Conservation (phyloP, 768 basidiomycete genomes). For the Mycena sanguinolenta region DNA sequence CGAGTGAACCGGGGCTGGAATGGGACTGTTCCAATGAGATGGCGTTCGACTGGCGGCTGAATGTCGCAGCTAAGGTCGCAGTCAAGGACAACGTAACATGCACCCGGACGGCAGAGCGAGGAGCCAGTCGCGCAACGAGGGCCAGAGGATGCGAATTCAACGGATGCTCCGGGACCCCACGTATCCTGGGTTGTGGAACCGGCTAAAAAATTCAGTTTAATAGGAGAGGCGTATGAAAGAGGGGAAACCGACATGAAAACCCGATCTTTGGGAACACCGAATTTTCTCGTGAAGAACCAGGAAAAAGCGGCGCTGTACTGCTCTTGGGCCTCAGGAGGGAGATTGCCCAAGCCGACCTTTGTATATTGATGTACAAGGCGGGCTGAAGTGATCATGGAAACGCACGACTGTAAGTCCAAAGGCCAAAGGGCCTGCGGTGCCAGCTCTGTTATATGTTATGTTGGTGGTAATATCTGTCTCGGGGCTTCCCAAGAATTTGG, state of each 20-base stretch:
- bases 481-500: not conserved
- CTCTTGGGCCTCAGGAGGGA: slow-evolving; percentile 61
- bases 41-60: too few species aligned
- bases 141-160: too few species aligned
- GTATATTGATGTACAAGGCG: slow-evolving; percentile 46
- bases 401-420: slow-evolving; percentile 71
- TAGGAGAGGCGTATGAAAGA: too few species aligned
- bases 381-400: slow-evolving; percentile 16
- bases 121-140: too few species aligned
- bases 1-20: too few species aligned
- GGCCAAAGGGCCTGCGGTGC: slow-evolving; percentile 45
- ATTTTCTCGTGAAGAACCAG: slow-evolving; percentile 50
- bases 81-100: too few species aligned
- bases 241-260: slow-evolving; percentile 54
- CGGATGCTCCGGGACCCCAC: too few species aligned
- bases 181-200: too few species aligned
- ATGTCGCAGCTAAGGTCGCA: too few species aligned
- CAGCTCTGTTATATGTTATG: not conserved
- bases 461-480: not conserved
- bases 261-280: slow-evolving; percentile 51
- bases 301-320: slow-evolving; percentile 64
- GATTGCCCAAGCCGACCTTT: slow-evolving; percentile 71
- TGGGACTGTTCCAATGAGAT: too few species aligned
- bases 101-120: too few species aligned
- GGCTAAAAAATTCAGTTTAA: too few species aligned